phyloP scores from a whole-genome alignment of 371 early-diverging fungal genomes.

The Syncephalastrum contaminatum region DNA sequence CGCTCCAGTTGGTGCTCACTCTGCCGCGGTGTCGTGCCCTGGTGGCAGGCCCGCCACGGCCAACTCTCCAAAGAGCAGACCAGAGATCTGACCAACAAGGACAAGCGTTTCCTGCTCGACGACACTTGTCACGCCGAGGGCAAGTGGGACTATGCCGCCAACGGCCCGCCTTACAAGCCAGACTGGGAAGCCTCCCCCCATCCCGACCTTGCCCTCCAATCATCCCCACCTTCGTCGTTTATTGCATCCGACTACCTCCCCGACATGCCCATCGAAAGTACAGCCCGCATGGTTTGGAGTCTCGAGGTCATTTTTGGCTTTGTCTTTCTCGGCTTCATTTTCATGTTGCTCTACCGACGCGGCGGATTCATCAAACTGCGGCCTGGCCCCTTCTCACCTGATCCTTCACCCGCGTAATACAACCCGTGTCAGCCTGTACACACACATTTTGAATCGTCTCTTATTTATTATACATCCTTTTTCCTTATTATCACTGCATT shows the following conservation, averaged over 20 bases:
- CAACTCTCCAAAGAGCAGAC: neutral
- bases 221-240: too few relatives aligned
- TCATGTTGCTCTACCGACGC: neutral
- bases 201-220: too few relatives aligned
- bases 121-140: conserved; percentile 20
- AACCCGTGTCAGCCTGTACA: too few relatives aligned
- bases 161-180: conserved; percentile 28
- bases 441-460: too few relatives aligned
- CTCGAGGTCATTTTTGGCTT: conserved; percentile 1
- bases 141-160: conserved; percentile 34
- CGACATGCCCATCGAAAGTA: neutral
- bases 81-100: neutral
- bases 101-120: conserved; percentile 24
- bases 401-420: too few relatives aligned
- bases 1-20: conserved; percentile 34
- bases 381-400: too few relatives aligned
- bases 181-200: conserved; percentile 6
- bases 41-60: conserved; percentile 24
- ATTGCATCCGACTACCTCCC: too few relatives aligned
- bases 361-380: too few relatives aligned
- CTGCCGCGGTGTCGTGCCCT: conserved; percentile 33
- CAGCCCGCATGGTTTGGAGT: conserved; percentile 6
- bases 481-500: too few relatives aligned
- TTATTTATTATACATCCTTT: too few relatives aligned
- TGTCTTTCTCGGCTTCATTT: neutral